These are phyloP conservation scores for Brassica napus DNA, from an alignment of 345 rosid genomes.

Conservation along the genomic window Da-Ae NC_063448.1:6037501-6038000, in stretches of 20 bases:
- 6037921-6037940: too few relatives aligned
- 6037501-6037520: not conserved
- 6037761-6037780: too few relatives aligned
- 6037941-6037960: too few relatives aligned
- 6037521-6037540: slow-evolving; percentile 19
- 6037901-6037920: too few relatives aligned
- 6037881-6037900: too few relatives aligned
- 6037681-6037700: not conserved
- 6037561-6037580: slow-evolving; percentile 1
- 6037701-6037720: not conserved
- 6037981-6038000: not conserved
- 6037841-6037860: too few relatives aligned
- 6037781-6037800: too few relatives aligned
- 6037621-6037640: not conserved
- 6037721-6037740: too few relatives aligned
- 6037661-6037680: not conserved
- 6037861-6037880: too few relatives aligned
- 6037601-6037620: not conserved
- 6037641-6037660: not conserved
- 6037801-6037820: too few relatives aligned
- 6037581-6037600: not conserved
- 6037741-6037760: too few relatives aligned
- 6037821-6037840: too few relatives aligned
- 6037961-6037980: not conserved
- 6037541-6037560: not conserved